Percentiles rank a stretch among this genome's conserved stretches.
Conservation (phyloP, 257 asterid genomes). For the Misopates orontium region DNA sequence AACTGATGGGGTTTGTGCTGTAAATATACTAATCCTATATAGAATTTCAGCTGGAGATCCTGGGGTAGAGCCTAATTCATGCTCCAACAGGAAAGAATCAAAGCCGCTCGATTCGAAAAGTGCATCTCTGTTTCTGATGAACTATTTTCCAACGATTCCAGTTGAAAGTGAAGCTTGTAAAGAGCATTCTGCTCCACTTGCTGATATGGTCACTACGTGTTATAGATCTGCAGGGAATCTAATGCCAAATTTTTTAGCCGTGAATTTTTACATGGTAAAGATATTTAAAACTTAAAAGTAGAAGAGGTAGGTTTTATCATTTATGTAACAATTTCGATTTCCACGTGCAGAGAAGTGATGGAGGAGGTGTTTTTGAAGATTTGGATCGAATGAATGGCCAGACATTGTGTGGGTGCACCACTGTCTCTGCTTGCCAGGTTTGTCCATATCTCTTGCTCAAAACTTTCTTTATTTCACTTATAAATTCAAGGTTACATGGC, state of each 20-base stretch:
- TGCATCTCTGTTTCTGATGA: constrained; percentile 75
- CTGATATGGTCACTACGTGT: constrained; percentile 68
- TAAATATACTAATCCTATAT: constrained; percentile 27
- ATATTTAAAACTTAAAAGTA: constrained; percentile 8
- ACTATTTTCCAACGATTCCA: constrained; percentile 88
- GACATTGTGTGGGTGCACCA: constrained; percentile 77
- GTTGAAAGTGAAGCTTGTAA: constrained; percentile 88
- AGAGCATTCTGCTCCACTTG: constrained; percentile 78
- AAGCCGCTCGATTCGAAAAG: constrained; percentile 76
- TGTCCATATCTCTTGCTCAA: constrained; percentile 19
- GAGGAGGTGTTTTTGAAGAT: constrained; percentile 89
- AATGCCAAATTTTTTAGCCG: constrained; percentile 90
- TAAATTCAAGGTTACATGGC: constrained; percentile 10
- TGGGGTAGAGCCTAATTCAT: constrained; percentile 73
- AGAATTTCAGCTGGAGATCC: constrained; percentile 88
- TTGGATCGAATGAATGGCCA: constrained; percentile 90
- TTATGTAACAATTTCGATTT: constrained; percentile 25
- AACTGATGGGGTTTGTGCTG: constrained; percentile 23
- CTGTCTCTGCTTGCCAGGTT: constrained; percentile 89
- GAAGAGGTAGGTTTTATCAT: constrained; percentile 1
- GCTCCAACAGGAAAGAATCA: constrained; percentile 88
- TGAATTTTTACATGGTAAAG: constrained; percentile 94
- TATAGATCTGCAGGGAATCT: constrained; percentile 79
- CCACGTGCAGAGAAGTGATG: constrained; percentile 89
- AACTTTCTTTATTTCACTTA: constrained; percentile 2